Conservation (phyloP, 169 alveolate species). For the Eimeria zaria region DNA sequence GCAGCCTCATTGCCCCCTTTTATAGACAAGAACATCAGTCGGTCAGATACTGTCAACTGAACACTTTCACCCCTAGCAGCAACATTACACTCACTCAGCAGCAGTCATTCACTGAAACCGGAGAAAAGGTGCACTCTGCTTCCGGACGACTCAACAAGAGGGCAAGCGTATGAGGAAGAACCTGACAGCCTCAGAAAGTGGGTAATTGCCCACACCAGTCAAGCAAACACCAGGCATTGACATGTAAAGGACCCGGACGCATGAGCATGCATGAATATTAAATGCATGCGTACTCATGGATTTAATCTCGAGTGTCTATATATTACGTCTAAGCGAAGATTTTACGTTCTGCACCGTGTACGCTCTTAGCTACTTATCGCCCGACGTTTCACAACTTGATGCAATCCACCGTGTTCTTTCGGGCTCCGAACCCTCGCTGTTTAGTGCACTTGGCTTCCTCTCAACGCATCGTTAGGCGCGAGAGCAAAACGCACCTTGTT, state of each 20-base stretch:
- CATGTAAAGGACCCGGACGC: background rate
- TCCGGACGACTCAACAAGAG: background rate
- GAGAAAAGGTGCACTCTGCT: background rate
- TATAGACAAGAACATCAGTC: background rate
- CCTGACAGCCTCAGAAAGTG: background rate
- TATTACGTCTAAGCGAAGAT: background rate
- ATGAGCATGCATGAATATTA: too few species aligned
- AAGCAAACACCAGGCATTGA: background rate
- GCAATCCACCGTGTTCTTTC: background rate
- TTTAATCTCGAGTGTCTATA: background rate
- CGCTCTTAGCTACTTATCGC: background rate
- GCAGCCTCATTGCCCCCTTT: background rate
- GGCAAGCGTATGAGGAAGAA: background rate
- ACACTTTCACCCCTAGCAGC: background rate
- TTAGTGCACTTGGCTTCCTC: background rate
- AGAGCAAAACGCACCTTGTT: background rate
- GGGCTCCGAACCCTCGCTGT: background rate
- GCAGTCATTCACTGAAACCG: background rate
- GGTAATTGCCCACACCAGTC: background rate
- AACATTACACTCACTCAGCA: background rate
- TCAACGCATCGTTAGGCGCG: background rate
- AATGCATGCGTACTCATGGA: too few species aligned
- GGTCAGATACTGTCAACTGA: background rate
- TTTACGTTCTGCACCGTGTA: background rate
- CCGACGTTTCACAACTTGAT: background rate